These are phyloP conservation scores for Cinnamomum chago DNA, from an alignment of 164 flowering plant species.

Conservation along the genomic window DNA sequence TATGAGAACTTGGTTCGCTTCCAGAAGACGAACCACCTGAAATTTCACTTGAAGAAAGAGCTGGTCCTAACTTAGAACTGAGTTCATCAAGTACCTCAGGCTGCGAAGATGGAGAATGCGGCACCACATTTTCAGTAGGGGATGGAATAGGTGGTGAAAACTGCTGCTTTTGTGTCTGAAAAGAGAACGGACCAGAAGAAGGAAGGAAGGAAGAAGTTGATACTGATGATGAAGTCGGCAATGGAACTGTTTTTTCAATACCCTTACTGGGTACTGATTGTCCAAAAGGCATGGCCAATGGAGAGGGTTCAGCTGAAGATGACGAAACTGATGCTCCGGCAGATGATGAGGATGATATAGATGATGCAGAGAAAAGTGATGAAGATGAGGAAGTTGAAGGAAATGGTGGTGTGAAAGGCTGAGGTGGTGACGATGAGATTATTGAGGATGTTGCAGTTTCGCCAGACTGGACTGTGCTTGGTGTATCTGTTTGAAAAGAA, in stretches of 20 bases:
- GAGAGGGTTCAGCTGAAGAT: constrained; percentile 3
- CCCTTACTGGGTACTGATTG: constrained; percentile 11
- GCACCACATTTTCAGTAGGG: constrained; percentile 10
- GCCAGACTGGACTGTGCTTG: constrained; percentile 25
- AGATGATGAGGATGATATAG: constrained; percentile 13
- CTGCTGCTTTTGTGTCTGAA: constrained; percentile 19
- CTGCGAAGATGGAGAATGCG: constrained; percentile 19
- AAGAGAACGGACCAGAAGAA: constrained; percentile 14
- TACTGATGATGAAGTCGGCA: constrained; percentile 7
- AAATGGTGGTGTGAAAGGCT: constrained; percentile 12
- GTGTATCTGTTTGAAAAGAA: constrained; percentile 11
- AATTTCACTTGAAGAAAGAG: constrained; percentile 20
- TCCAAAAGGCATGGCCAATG: constrained; percentile 14
- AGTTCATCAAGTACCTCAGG: constrained; percentile 10
- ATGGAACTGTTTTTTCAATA: constrained; percentile 13
- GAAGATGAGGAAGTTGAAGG: constrained; percentile 5
- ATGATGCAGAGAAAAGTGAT: constrained; percentile 7
- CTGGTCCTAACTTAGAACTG: background rate
- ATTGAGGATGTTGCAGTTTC: constrained; percentile 17
- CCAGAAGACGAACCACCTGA: constrained; percentile 27
- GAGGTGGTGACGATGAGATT: background rate
- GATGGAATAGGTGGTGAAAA: constrained; percentile 13
- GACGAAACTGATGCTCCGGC: background rate
- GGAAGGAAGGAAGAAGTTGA: constrained; percentile 5
- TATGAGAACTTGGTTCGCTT: constrained; percentile 21